A percentile compares a stretch with the other conserved stretches of the same genome.
phyloP scores from a whole-genome alignment of 2,329 filamentous ascomycete genomes.

The Cladosporium sp. region DNA sequence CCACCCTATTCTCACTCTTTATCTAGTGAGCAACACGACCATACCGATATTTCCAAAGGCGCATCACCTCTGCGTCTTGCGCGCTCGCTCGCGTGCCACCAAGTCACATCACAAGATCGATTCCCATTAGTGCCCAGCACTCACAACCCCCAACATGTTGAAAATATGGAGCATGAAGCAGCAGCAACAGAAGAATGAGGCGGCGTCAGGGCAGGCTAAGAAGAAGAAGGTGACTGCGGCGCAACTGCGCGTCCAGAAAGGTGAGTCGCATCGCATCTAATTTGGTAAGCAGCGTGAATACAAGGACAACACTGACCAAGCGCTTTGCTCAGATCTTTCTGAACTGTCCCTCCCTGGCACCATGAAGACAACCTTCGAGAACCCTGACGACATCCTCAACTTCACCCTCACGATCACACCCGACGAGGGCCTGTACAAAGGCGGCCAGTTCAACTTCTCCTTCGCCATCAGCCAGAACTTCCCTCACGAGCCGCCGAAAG shows the following conservation, averaged over 20 bases:
- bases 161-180: slow-evolving; percentile 99
- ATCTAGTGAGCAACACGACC: background rate
- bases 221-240: slow-evolving; percentile 99
- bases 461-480: slow-evolving; percentile 95
- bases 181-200: slow-evolving; percentile 92
- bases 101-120: slow-evolving; percentile 10
- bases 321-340: slow-evolving; percentile 63
- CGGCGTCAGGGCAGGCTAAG: slow-evolving; percentile 71
- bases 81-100: slow-evolving; percentile 11
- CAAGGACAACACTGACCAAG: background rate
- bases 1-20: background rate
- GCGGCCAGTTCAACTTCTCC: slow-evolving; percentile 81
- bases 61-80: background rate
- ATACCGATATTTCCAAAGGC: background rate
- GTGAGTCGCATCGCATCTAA: slow-evolving; percentile 48
- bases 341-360: slow-evolving; percentile 76
- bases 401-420: slow-evolving; percentile 80
- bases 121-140: slow-evolving; percentile 10
- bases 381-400: slow-evolving; percentile 83
- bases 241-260: slow-evolving; percentile 93
- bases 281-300: slow-evolving; percentile 2
- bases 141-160: slow-evolving; percentile 67
- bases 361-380: slow-evolving; percentile 78
- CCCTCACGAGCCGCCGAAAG: slow-evolving; percentile 95
- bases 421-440: slow-evolving; percentile 86